These are phyloP conservation scores for Aureobasidium sp. DNA, from an alignment of 2,329 filamentous ascomycete genomes.

Conservation along the genomic window DNA sequence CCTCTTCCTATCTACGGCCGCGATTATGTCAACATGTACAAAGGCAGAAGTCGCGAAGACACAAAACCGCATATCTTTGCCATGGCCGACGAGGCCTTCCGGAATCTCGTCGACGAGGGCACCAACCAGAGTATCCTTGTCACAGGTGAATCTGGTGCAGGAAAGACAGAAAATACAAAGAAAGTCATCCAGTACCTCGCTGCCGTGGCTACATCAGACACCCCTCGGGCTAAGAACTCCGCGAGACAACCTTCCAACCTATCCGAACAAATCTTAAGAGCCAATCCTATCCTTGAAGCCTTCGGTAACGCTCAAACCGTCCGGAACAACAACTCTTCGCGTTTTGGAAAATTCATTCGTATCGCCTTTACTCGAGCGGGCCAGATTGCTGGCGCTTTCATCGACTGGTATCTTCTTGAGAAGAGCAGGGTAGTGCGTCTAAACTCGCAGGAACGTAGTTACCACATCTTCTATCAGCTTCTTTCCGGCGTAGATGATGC, in stretches of 20 bases:
- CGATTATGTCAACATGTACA: conserved; percentile 98
- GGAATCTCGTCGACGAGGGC: conserved; percentile 90
- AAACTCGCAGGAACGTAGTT: conserved; percentile 84
- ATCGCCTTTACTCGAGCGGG: conserved; percentile 88
- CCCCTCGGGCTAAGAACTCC: conserved; percentile 53
- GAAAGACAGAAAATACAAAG: conserved; percentile 98
- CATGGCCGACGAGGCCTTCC: conserved; percentile 93
- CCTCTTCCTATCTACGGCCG: conserved; percentile 90
- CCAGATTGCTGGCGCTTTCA: conserved; percentile 90
- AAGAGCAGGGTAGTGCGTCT: conserved; percentile 95
- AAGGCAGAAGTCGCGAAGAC: conserved; percentile 81
- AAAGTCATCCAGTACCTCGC: conserved; percentile 99
- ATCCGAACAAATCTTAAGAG: conserved; percentile 90
- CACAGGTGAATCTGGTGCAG: conserved; percentile 94
- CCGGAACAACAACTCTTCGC: conserved; percentile 94
- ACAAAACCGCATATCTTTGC: conserved; percentile 97
- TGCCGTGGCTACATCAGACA: conserved; percentile 81
- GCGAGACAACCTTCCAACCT: conserved; percentile 70
- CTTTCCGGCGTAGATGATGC: conserved; percentile 70
- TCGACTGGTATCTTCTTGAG: conserved; percentile 96
- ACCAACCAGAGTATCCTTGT: conserved; percentile 96
- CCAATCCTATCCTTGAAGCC: conserved; percentile 94
- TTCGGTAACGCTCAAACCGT: conserved; percentile 98
- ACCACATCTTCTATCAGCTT: conserved; percentile 96
- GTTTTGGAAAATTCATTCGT: conserved; percentile 97